Conservation (phyloP, 2,329 filamentous ascomycete species). For the Epichloe amarillans region DNA sequence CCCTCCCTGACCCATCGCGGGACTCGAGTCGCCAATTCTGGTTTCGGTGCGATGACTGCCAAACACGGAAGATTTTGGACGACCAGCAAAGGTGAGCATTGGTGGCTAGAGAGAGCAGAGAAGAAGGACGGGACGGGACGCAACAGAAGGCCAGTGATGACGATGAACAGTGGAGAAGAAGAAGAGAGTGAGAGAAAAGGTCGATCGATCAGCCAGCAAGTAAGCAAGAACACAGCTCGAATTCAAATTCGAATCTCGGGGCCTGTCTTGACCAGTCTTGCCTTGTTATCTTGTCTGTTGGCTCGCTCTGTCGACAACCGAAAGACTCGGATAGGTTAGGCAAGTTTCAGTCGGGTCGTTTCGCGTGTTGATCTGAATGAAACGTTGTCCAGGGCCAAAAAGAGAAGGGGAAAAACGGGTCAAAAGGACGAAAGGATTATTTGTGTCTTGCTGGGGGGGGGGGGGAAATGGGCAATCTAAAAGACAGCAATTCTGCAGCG, state of each 20-base stretch:
- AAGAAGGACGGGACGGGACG: not conserved
- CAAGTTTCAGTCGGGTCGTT: not conserved
- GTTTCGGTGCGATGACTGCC: slow-evolving; percentile 4
- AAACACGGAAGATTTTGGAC: slow-evolving; percentile 4
- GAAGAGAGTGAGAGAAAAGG: no score
- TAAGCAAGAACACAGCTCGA: not conserved
- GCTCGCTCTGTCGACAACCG: not conserved
- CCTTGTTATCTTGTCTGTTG: not conserved
- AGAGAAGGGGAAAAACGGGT: no score
- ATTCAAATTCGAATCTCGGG: not conserved
- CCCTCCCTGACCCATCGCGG: slow-evolving; percentile 3
- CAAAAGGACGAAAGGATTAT: not conserved
- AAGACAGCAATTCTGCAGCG: slow-evolving; percentile 5
- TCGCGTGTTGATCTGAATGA: not conserved
- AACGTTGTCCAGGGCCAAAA: not conserved
- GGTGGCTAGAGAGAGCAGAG: slow-evolving; percentile 2
- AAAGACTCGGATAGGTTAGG: not conserved
- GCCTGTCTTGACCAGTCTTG: not conserved
- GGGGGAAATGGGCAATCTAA: not conserved
- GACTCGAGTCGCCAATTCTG: not conserved
- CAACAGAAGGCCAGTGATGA: not conserved
- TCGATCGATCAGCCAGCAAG: not conserved
- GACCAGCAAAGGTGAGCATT: slow-evolving; percentile 7
- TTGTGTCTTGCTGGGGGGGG: not conserved
- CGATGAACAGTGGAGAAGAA: not conserved